Percentiles rank a stretch among this genome's conserved stretches.
These are phyloP conservation scores for Zygosaccharomyces siamensis DNA, from an alignment of 805 yeast genomes.

Conservation along the genomic window DNA sequence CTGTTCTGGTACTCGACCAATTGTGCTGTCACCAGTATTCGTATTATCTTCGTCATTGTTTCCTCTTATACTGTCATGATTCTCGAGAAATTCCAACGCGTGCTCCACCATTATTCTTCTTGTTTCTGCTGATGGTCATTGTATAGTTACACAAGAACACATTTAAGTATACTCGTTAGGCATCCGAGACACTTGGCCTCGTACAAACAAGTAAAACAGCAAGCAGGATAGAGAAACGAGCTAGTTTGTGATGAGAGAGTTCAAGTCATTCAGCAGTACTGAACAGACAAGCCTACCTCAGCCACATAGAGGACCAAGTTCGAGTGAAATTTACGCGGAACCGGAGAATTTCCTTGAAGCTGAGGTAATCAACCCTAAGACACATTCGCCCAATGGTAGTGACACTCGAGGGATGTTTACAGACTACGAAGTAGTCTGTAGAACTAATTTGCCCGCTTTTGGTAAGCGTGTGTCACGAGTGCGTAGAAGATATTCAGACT, in stretches of 20 bases:
- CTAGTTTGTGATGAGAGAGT: slow-evolving; percentile 19
- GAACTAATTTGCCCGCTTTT: slow-evolving; percentile 90
- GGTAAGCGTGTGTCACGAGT: slow-evolving; percentile 58
- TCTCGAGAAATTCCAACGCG: neutral
- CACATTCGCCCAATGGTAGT: slow-evolving; percentile 37
- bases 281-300: slow-evolving; percentile 22
- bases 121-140: neutral
- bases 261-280: slow-evolving; percentile 29
- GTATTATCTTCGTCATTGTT: slow-evolving; percentile 7
- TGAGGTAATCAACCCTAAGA: slow-evolving; percentile 52
- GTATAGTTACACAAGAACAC: neutral
- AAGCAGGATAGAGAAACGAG: neutral
- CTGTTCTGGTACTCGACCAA: slow-evolving; percentile 7
- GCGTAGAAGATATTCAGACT: slow-evolving; percentile 85
- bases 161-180: neutral
- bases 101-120: slow-evolving; percentile 7
- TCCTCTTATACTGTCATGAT: neutral
- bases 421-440: slow-evolving; percentile 84
- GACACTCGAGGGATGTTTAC: slow-evolving; percentile 60
- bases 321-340: slow-evolving; percentile 82
- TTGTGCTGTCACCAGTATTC: slow-evolving; percentile 4
- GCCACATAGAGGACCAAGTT: slow-evolving; percentile 48
- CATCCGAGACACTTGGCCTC: neutral
- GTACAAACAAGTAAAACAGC: neutral
- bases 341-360: slow-evolving; percentile 93